Percentiles rank a stretch among this genome's conserved stretches.
Conservation (phyloP, 2,329 filamentous ascomycete species). For the Claviceps digitariae region DNA sequence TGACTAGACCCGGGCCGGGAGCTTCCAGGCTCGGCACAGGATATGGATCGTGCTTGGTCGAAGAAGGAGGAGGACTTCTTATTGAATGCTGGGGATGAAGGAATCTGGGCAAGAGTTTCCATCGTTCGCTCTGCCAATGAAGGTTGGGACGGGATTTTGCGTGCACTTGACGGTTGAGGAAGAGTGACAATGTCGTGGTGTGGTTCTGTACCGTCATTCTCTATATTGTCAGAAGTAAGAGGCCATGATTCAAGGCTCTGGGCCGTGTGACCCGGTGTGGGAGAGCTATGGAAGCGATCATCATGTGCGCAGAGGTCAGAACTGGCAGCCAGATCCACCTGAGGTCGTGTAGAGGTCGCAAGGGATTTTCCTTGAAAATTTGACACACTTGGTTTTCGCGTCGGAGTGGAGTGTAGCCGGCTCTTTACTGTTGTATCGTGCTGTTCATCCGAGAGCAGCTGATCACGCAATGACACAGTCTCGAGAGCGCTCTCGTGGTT, state of each 20-base stretch:
- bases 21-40: conserved; percentile 29
- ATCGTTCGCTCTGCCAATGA: conserved; percentile 76
- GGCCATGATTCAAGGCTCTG: background rate
- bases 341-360: background rate
- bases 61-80: conserved; percentile 62
- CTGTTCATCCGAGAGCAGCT: conserved; percentile 8
- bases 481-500: conserved; percentile 8
- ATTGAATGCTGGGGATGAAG: conserved; percentile 59
- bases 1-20: conserved; percentile 45
- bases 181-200: conserved; percentile 7
- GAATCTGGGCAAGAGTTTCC: conserved; percentile 66
- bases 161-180: conserved; percentile 11
- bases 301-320: background rate
- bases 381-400: conserved; percentile 3
- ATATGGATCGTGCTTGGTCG: conserved; percentile 43
- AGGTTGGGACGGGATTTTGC: conserved; percentile 22
- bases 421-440: conserved; percentile 2
- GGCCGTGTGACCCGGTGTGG: background rate
- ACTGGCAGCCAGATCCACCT: background rate
- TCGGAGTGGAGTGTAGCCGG: conserved; percentile 8
- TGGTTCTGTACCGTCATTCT: background rate
- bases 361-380: conserved; percentile 5
- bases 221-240: background rate
- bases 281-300: background rate
- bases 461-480: conserved; percentile 9